Evolutionary conservation across 2,329 filamentous ascomycete species (phyloP), one percentile per base, ranked within the genome.

Genomic region (Fusarium buharicum): DNA sequence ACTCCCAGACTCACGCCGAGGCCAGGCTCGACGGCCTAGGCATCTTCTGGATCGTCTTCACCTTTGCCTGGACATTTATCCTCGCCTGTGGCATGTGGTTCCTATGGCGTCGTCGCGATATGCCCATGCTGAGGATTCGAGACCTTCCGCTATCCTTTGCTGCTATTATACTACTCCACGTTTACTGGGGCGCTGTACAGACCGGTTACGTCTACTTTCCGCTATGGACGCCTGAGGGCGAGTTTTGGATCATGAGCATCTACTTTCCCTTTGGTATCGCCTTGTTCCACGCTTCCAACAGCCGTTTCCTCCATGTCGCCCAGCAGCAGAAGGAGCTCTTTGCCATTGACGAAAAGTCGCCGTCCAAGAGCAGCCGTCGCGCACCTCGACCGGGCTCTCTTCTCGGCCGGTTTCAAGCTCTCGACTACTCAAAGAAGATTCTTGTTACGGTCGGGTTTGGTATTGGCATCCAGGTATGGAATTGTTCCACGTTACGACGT

Each of bases 221-320:
- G 3, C 57, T 80, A 2, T 74, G 76, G 47, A 83, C 85, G 0
- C 84, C 84, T 48, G 76, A 80, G 17, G 78, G 78, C 14, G 84
- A 88, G 72, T 90, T 81, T 71, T 90, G 86, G 85, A 81, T 88
- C 72, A 90, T 90, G 87, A 82, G 84, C 59, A 78, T 86, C 51
- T 87, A 85, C 71, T 76, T 90, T 4, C 87, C 87, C 11, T 82
- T 86, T 43, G 87, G 87, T 20, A 85, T 90, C 50, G 86, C 85
- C 8, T 75, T 90, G 6, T 89, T 89, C 69, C 86, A 90, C 68
- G 86, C 85, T 18, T 83, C 84, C 57, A 88, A 88, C 70, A 82
- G 79, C 66, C 84, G 85, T 51, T 85, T 89, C 49, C 79, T 87
- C 16, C 77, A 86, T 61, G 78, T 87, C 50, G 85, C 85, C 46